phyloP scores from a whole-genome alignment of 768 basidiomycete species.

The Tylopilus sp. region DNA sequence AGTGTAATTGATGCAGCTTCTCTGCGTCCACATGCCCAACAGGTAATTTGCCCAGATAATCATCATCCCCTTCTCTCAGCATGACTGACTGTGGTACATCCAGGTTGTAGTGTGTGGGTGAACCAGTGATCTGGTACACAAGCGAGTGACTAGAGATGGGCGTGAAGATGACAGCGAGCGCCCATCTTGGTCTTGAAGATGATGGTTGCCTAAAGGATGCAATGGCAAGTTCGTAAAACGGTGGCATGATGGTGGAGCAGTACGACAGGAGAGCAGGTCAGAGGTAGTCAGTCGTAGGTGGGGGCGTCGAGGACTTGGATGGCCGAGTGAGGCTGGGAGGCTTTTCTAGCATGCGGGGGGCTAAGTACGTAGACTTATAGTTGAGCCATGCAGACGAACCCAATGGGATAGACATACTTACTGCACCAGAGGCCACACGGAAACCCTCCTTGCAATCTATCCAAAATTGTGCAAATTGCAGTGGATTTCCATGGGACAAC shows the following conservation, averaged over 20 bases:
- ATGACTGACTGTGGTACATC: slow-evolving; percentile 34
- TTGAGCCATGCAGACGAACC: slow-evolving; percentile 19
- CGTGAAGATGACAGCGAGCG: slow-evolving; percentile 27
- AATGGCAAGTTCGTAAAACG: slow-evolving; percentile 32
- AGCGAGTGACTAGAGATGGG: slow-evolving; percentile 28
- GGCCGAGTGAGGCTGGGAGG: background rate
- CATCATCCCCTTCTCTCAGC: slow-evolving; percentile 28
- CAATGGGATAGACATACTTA: slow-evolving; percentile 17
- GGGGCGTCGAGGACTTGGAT: background rate
- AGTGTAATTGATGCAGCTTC: slow-evolving; percentile 25
- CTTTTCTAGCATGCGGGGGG: slow-evolving; percentile 21
- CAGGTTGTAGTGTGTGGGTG: slow-evolving; percentile 25
- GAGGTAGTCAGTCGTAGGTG: background rate
- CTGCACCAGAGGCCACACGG: slow-evolving; percentile 13
- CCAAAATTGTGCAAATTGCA: slow-evolving; percentile 33
- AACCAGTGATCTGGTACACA: slow-evolving; percentile 31
- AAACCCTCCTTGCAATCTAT: slow-evolving; percentile 24
- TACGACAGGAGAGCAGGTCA: background rate
- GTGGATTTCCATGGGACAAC: slow-evolving; percentile 21
- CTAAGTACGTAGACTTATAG: slow-evolving; percentile 9
- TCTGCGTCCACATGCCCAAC: slow-evolving; percentile 31
- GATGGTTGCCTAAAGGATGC: slow-evolving; percentile 25
- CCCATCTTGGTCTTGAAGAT: slow-evolving; percentile 22
- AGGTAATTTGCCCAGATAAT: slow-evolving; percentile 19
- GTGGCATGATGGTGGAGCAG: slow-evolving; percentile 23